phyloP scores from a whole-genome alignment of 495 filamentous ascomycete species.

The Alectoria sarmentosa region DNA sequence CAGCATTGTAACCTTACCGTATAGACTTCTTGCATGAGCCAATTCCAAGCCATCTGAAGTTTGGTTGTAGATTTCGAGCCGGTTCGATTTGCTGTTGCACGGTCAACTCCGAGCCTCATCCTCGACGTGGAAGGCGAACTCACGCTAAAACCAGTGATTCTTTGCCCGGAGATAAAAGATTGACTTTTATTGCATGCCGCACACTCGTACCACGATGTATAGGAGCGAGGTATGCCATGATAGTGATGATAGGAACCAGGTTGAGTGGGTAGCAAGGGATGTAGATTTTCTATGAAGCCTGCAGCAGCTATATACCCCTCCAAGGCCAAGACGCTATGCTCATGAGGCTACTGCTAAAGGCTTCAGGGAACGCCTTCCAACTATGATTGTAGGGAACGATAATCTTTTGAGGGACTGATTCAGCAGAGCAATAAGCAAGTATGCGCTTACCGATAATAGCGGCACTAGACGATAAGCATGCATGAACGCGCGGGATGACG shows the following conservation, averaged over 20 bases:
- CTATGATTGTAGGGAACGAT: no score
- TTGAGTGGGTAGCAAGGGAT: background rate
- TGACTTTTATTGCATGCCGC: slow-evolving; percentile 74
- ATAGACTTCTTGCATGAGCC: slow-evolving; percentile 57
- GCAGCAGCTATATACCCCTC: no score
- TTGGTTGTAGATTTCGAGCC: slow-evolving; percentile 74
- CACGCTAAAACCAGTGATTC: slow-evolving; percentile 85
- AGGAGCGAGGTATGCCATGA: slow-evolving; percentile 90
- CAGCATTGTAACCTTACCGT: slow-evolving; percentile 80
- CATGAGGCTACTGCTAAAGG: no score
- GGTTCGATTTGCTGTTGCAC: slow-evolving; percentile 70
- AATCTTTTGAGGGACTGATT: no score
- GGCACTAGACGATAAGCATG: slow-evolving; percentile 14
- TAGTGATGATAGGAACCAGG: slow-evolving; percentile 29
- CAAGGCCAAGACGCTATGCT: no score
- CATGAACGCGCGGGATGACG: slow-evolving; percentile 15
- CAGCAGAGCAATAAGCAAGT: no score
- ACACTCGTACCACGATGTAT: slow-evolving; percentile 90
- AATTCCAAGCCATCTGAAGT: slow-evolving; percentile 54
- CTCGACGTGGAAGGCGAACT: slow-evolving; percentile 29
- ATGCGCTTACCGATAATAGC: slow-evolving; percentile 10
- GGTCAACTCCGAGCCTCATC: slow-evolving; percentile 4
- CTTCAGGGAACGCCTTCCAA: no score
- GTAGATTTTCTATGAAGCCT: no score
- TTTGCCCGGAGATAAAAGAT: slow-evolving; percentile 63